Evolutionary conservation across 1,284 basidiomycete genomes (phyloP), one percentile per base, ranked within the genome.

Genomic region (Ceratobasidium sp.): DNA sequence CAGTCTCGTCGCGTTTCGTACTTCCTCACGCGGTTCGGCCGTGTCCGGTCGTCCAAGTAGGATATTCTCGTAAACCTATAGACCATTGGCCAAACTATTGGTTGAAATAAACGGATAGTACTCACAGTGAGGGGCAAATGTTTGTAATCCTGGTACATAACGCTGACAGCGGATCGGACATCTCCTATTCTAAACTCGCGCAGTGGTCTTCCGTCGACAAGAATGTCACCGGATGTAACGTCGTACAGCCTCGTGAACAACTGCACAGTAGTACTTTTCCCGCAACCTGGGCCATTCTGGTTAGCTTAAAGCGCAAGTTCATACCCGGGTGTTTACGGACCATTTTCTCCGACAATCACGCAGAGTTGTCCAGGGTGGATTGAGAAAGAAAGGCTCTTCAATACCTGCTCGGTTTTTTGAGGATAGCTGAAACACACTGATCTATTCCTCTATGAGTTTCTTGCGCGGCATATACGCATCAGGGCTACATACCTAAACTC

Each of bases 261-360:
- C 22, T 78, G 76, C 29, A 79, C 32, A 0, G 64, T 78, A 46
- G 74, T 76, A 62, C 77, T 78, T 64, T 79, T 79, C 44, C 78
- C 78, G 37, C 76, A 69, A 22, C 65, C 65, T 67, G 9, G 5
- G 22, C 4, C 19, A n/a, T 8, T 25, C 32, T 49, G 44, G 11
- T 44, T 29, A 32, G 19, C 6, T 19, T 8, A 22, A 15, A 19
- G 3, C 19, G 25, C 32, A 44, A 6, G 40, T 25, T 34, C 56
- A n/a, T 34, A 8, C n/a, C 13, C 15, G 22, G 8, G 34, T 19
- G 11, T 43, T 32, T 22, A 32, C 61, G 1, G 3, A 54, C 77
- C 77, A 44, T 77, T 79, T 54, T 69, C 70, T 43, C 77, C 77
- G 25, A 79, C 78, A 34, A 78, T 78, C 17, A 79, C 78, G 25